A percentile compares a stretch with the other conserved stretches of the same genome.
These are phyloP conservation scores for Oryza rufipogon DNA, from an alignment of 176 grass and related monocot genomes.

Conservation along the genomic window DNA sequence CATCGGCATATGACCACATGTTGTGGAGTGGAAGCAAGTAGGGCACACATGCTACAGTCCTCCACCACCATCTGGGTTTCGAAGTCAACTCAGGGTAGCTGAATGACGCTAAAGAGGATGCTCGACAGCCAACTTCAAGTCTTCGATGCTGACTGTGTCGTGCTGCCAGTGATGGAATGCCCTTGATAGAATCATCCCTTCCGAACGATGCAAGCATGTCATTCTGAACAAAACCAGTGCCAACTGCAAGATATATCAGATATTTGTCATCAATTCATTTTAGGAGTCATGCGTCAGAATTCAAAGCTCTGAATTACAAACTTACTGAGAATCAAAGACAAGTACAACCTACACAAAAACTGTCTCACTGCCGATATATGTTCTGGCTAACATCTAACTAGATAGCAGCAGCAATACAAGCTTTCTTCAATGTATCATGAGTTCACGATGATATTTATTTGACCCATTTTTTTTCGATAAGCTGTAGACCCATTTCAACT, in stretches of 20 bases:
- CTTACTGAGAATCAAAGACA: not conserved
- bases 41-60: conserved; percentile 79
- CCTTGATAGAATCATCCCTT: conserved; percentile 33
- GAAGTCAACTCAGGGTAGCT: conserved; percentile 77
- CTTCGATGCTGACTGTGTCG: conserved; percentile 26
- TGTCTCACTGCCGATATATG: not conserved
- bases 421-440: not conserved
- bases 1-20: conserved; percentile 81
- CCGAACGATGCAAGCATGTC: conserved; percentile 14
- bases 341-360: not conserved
- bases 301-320: conserved; percentile 1
- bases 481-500: not conserved
- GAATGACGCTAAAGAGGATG: conserved; percentile 61
- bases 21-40: conserved; percentile 93
- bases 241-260: conserved; percentile 26
- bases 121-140: conserved; percentile 43
- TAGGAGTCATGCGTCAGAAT: not conserved
- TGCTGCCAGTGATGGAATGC: conserved; percentile 27
- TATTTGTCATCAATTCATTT: conserved; percentile 20
- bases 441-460: not conserved
- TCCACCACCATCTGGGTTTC: conserved; percentile 96
- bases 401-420: not conserved
- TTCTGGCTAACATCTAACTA: conserved; percentile 14
- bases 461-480: not conserved
- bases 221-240: conserved; percentile 21